These are phyloP conservation scores for Colletotrichum magnum DNA, from an alignment of 2,329 filamentous ascomycete genomes.

Conservation along the genomic window DNA sequence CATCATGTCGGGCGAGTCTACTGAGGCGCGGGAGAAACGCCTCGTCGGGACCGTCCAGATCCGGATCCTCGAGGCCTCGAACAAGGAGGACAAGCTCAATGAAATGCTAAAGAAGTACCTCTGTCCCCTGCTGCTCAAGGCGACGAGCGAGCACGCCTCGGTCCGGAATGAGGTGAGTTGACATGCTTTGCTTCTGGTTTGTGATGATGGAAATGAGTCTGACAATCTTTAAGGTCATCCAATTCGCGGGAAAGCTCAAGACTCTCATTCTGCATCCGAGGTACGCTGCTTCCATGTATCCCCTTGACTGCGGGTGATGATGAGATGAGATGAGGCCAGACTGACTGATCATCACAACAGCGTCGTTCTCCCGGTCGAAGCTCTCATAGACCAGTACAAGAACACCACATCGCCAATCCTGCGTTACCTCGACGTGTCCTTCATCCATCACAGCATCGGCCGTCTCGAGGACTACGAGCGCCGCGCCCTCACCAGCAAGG, in stretches of 20 bases:
- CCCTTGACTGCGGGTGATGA: background rate
- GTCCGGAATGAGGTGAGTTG: slow-evolving; percentile 68
- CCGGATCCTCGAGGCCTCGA: slow-evolving; percentile 82
- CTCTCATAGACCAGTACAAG: slow-evolving; percentile 91
- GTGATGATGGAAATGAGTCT: slow-evolving; percentile 11
- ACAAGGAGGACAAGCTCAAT: slow-evolving; percentile 87
- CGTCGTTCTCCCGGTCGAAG: slow-evolving; percentile 86
- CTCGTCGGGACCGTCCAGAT: slow-evolving; percentile 90
- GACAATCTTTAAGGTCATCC: slow-evolving; percentile 34
- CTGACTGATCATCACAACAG: slow-evolving; percentile 48
- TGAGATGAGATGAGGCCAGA: slow-evolving; percentile 18
- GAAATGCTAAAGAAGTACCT: slow-evolving; percentile 84
- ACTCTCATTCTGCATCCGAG: slow-evolving; percentile 30
- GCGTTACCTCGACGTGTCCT: slow-evolving; percentile 89
- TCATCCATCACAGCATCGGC: slow-evolving; percentile 84
- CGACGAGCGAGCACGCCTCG: slow-evolving; percentile 82
- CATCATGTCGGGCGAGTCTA: slow-evolving; percentile 39
- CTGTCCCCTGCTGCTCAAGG: slow-evolving; percentile 86
- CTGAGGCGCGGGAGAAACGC: slow-evolving; percentile 60
- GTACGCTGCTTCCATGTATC: slow-evolving; percentile 8
- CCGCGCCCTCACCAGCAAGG: slow-evolving; percentile 78
- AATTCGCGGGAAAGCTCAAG: slow-evolving; percentile 33
- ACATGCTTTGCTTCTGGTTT: background rate
- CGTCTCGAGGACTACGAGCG: slow-evolving; percentile 71
- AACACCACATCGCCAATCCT: slow-evolving; percentile 78